phyloP scores from a whole-genome alignment of 2,329 filamentous ascomycete species.

The Boeremia lycopersici region DNA sequence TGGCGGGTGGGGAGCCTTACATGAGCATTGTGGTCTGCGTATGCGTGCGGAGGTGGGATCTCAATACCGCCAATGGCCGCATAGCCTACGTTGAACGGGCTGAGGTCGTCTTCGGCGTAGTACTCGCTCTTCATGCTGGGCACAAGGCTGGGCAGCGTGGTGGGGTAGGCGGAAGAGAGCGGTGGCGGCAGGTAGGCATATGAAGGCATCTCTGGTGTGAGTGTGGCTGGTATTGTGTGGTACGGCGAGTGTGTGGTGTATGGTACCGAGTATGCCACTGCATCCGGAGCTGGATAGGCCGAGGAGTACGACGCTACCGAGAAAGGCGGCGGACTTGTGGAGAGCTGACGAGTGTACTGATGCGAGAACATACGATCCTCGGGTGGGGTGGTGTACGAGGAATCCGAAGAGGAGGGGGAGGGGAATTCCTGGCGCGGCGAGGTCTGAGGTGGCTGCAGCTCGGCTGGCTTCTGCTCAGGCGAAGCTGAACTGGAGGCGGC shows the following conservation, averaged over 20 bases:
- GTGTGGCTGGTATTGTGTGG: conserved; percentile 46
- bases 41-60: conserved; percentile 64
- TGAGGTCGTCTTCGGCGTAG: conserved; percentile 64
- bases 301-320: conserved; percentile 61
- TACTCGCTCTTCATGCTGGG: conserved; percentile 70
- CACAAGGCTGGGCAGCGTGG: conserved; percentile 66
- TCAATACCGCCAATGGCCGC: conserved; percentile 68
- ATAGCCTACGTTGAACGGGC: conserved; percentile 72
- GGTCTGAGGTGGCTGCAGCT: conserved; percentile 52
- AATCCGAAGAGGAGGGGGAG: conserved; percentile 46
- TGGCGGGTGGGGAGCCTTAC: conserved; percentile 65
- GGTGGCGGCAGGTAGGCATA: conserved; percentile 63
- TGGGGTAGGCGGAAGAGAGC: conserved; percentile 53
- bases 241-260: conserved; percentile 55
- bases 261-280: conserved; percentile 63
- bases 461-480: conserved; percentile 63
- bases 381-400: conserved; percentile 55
- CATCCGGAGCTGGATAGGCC: conserved; percentile 70
- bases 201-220: conserved; percentile 50
- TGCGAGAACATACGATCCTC: conserved; percentile 71
- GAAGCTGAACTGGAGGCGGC: conserved; percentile 68
- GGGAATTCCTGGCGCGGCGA: conserved; percentile 47
- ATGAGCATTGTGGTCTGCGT: conserved; percentile 74
- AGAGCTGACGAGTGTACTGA: conserved; percentile 71
- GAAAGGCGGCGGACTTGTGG: conserved; percentile 73